Percentiles rank a stretch among this genome's conserved stretches.
These are phyloP conservation scores for Claviceps arundinis DNA, from an alignment of 2,329 filamentous ascomycete species.

Conservation along the genomic window DNA sequence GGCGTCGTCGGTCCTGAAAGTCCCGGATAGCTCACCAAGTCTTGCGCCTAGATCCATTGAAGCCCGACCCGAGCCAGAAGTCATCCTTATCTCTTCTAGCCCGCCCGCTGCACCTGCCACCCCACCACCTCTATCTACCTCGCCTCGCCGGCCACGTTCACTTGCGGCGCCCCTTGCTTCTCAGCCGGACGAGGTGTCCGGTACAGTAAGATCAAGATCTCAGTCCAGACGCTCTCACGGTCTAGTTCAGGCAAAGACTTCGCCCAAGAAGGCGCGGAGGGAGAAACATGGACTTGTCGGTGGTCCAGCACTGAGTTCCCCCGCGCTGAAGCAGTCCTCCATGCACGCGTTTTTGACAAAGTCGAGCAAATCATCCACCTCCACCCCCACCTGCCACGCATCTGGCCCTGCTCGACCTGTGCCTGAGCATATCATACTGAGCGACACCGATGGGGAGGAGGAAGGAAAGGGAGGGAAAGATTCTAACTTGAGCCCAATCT, in stretches of 20 bases:
- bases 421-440: background rate
- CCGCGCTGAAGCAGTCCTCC: conserved; percentile 20
- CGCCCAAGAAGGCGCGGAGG: background rate
- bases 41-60: conserved; percentile 23
- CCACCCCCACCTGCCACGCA: background rate
- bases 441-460: background rate
- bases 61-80: conserved; percentile 15
- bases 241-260: conserved; percentile 5
- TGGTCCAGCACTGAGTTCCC: background rate
- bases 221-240: conserved; percentile 10
- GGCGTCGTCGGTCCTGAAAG: conserved; percentile 19
- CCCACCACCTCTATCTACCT: conserved; percentile 17
- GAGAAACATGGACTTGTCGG: background rate
- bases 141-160: conserved; percentile 9
- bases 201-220: conserved; percentile 14
- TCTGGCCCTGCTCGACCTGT: background rate
- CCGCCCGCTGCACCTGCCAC: conserved; percentile 16
- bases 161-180: conserved; percentile 4
- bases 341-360: conserved; percentile 16
- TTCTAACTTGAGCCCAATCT: conserved; percentile 7
- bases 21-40: conserved; percentile 29
- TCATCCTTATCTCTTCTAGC: conserved; percentile 33
- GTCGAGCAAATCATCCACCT: background rate
- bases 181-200: conserved; percentile 10
- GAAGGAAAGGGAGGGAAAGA: conserved; percentile 5